These are phyloP conservation scores for Biscogniauxia marginata DNA, from an alignment of 2,329 filamentous ascomycete genomes.

Conservation along the genomic window DNA sequence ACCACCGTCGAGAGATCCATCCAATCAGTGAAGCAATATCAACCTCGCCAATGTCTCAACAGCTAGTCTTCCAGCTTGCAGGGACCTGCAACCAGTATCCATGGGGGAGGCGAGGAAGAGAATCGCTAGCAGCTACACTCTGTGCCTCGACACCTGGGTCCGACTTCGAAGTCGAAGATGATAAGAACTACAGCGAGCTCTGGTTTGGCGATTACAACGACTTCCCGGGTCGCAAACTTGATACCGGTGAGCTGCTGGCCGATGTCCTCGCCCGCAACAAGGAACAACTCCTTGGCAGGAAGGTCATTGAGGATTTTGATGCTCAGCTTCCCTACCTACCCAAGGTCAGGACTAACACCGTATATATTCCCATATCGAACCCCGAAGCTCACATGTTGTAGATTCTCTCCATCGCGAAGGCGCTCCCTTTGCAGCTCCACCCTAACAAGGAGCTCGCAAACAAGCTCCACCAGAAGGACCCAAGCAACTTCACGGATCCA, in stretches of 20 bases:
- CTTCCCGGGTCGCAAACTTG: constrained; percentile 62
- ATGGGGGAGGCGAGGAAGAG: constrained; percentile 67
- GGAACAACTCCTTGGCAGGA: constrained; percentile 61
- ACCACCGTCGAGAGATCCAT: neutral
- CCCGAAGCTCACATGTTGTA: constrained; percentile 23
- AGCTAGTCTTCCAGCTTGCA: constrained; percentile 44
- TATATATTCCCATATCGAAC: neutral
- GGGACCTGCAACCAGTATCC: constrained; percentile 59
- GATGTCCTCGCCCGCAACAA: constrained; percentile 62
- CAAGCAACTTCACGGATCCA: constrained; percentile 64
- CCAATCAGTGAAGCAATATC: neutral
- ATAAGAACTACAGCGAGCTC: constrained; percentile 62
- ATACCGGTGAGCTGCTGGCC: constrained; percentile 62
- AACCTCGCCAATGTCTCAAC: constrained; percentile 21
- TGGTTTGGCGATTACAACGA: constrained; percentile 79
- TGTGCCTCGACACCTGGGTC: constrained; percentile 64
- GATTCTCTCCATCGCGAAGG: constrained; percentile 73
- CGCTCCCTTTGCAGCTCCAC: constrained; percentile 72
- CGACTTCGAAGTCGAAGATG: constrained; percentile 62
- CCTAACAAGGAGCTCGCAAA: constrained; percentile 67
- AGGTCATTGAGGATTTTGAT: constrained; percentile 60
- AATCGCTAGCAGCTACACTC: constrained; percentile 64
- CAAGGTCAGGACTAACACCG: constrained; percentile 47
- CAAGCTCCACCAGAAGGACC: constrained; percentile 62
- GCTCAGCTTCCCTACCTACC: constrained; percentile 69